Base-by-base conservation (phyloP, 139 green algal genomes). In the Monoraphidium neglectum region DNA sequence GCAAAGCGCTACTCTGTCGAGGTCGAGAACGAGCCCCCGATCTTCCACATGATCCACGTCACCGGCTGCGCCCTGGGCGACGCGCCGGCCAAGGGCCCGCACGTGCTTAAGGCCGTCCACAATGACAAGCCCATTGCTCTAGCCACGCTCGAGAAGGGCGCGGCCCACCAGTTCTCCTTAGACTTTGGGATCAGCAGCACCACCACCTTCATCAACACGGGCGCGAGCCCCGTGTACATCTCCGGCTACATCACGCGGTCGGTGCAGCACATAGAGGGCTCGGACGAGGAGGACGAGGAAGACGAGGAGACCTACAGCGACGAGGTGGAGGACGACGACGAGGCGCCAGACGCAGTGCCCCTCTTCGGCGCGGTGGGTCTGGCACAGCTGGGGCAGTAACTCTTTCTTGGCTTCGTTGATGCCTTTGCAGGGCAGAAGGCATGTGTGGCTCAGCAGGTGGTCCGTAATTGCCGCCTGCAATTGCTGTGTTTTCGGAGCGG, bases 181-280 rank as follows among this genome's bases (percentile, higher is more conserved):
- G 73, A 79, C 32, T 79, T 79, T 67, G 73, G 73, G 12, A 38
- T 79, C 33, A 66, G 36, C 18, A 46, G 35, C 28, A 40, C 63
- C 37, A 73, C 47, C 15, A 54, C 32, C 4, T 79, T 79, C 33
- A 54, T 37, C 35, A 51, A 79, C 73, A 73, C 62, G 6, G 73
- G 73, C 63, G 62, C 61, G 35, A 73, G 62, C 73, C 51, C 28
- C 10, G 73, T 79, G 23, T 73, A 28, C 38, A 63, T 79, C 23
- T 60, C 37, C 2, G 73, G 73, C 64, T 79, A 79, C 47, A 16
- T 62, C 24, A 79, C 73, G 21, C 63, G 63, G 23, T 79, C 73
- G 0, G 67, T 73, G 68, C 54, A 38, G 12, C 37, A 36, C 3
- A 57, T 67, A 0, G 64, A 35, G 21, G 70, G 54, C 70, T 67